A percentile compares a stretch with the other conserved stretches of the same genome.
Conservation (phyloP, 1,284 basidiomycete species). For the Vanrija sp. region DNA sequence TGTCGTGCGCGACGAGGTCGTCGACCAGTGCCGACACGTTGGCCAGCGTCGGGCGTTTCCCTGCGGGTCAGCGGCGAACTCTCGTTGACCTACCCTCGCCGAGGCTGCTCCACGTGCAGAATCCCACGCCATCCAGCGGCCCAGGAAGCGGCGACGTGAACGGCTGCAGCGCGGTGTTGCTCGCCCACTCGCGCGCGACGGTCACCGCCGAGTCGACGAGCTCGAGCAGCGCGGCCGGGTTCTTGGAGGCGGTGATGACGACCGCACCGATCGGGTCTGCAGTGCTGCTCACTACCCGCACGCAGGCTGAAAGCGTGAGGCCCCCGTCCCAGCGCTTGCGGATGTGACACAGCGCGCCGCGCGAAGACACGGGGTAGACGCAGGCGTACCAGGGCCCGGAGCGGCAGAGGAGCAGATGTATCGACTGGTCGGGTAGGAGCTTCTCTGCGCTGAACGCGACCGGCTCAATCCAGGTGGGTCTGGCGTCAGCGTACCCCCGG, state of each 20-base stretch:
- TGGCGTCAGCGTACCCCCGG: neutral
- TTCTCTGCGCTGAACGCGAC: neutral
- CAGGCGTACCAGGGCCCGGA: neutral
- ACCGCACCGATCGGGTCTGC: neutral
- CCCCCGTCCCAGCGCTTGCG: neutral
- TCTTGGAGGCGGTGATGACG: neutral
- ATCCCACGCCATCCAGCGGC: conserved; percentile 11
- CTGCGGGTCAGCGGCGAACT: neutral
- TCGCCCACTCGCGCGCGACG: neutral
- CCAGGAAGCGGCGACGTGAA: neutral
- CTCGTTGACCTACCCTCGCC: conserved; percentile 9
- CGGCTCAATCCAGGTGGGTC: conserved; percentile 13
- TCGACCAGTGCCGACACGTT: conserved; percentile 8
- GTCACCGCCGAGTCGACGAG: conserved; percentile 1
- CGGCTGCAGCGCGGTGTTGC: neutral
- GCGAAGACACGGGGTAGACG: conserved; percentile 6
- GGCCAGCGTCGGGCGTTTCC: neutral
- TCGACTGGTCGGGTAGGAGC: neutral
- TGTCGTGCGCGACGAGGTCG: neutral
- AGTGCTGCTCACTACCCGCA: neutral
- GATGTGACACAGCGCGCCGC: neutral
- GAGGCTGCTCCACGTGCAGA: conserved; percentile 17
- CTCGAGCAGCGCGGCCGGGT: neutral
- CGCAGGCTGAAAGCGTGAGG: neutral
- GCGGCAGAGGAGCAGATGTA: conserved; percentile 6